A percentile compares a stretch with the other conserved stretches of the same genome.
These are phyloP conservation scores for Lasiosphaeria miniovina DNA, from an alignment of 495 filamentous ascomycete genomes.

Conservation along the genomic window DNA sequence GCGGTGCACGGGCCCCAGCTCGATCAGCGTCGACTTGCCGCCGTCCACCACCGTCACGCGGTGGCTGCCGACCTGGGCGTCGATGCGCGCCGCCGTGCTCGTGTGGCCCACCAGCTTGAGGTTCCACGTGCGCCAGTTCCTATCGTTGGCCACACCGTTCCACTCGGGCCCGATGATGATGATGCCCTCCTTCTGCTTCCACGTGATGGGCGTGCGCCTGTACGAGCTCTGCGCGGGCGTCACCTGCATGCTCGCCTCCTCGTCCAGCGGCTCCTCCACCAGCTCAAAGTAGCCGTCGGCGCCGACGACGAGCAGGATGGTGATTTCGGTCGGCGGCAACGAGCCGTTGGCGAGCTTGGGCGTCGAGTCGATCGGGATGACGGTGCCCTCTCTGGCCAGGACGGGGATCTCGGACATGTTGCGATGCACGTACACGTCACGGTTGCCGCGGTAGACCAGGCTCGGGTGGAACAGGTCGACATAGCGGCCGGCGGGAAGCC, in stretches of 20 bases:
- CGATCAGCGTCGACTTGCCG: conserved; percentile 6
- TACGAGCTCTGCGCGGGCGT: conserved; percentile 20
- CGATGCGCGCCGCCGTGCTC: neutral
- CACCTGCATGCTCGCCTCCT: conserved; percentile 9
- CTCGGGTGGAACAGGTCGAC: conserved; percentile 51
- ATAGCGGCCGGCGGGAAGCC: conserved; percentile 49
- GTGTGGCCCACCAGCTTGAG: conserved; percentile 23
- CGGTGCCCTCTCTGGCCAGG: conserved; percentile 52
- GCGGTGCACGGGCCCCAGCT: conserved; percentile 18
- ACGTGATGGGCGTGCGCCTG: conserved; percentile 26
- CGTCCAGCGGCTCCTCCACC: conserved; percentile 39
- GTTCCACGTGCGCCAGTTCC: conserved; percentile 18
- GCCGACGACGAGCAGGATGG: conserved; percentile 52
- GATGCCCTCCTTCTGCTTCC: conserved; percentile 22
- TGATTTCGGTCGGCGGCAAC: conserved; percentile 35
- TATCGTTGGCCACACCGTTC: conserved; percentile 12
- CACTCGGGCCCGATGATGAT: conserved; percentile 27
- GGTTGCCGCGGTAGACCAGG: conserved; percentile 51
- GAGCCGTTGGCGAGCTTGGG: conserved; percentile 36
- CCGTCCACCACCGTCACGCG: conserved; percentile 6
- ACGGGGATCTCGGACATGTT: conserved; percentile 44
- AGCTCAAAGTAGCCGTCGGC: conserved; percentile 43
- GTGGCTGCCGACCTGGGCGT: neutral
- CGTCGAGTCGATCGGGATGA: conserved; percentile 48
- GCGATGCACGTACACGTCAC: conserved; percentile 46